These are phyloP conservation scores for Begonia loranthoides DNA, from an alignment of 306 rosid genomes.

Conservation along the genomic window DNA sequence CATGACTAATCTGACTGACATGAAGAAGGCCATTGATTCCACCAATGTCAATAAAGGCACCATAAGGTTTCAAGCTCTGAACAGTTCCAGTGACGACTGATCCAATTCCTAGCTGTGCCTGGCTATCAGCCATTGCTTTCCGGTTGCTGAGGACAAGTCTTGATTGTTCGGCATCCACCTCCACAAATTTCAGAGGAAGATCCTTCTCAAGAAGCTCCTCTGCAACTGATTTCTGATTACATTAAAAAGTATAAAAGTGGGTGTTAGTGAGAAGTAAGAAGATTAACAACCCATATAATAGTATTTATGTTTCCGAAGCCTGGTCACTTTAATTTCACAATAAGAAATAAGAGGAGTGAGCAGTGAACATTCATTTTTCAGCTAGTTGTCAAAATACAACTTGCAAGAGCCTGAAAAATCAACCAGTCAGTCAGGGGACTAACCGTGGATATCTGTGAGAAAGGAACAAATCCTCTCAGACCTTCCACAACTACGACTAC, in stretches of 20 bases:
- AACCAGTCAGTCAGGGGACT: slow-evolving; percentile 11
- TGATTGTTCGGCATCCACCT: slow-evolving; percentile 87
- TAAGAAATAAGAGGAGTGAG: too few species aligned
- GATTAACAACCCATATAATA: neutral
- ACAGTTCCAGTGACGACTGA: slow-evolving; percentile 88
- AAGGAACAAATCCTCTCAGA: slow-evolving; percentile 88
- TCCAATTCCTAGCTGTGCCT: slow-evolving; percentile 93
- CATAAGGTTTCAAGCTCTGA: slow-evolving; percentile 89
- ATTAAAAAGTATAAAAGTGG: slow-evolving; percentile 1
- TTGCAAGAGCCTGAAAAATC: too few species aligned
- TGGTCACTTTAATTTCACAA: neutral
- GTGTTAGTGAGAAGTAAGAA: too few species aligned
- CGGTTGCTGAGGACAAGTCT: slow-evolving; percentile 95
- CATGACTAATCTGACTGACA: slow-evolving; percentile 98
- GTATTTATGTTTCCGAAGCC: neutral
- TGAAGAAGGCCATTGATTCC: slow-evolving; percentile 98
- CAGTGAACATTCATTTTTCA: too few species aligned
- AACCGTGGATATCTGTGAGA: slow-evolving; percentile 89
- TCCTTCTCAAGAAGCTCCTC: slow-evolving; percentile 82
- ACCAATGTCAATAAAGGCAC: slow-evolving; percentile 94
- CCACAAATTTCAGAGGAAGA: slow-evolving; percentile 87
- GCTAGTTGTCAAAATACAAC: too few species aligned
- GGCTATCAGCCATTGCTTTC: slow-evolving; percentile 88
- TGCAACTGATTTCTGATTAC: slow-evolving; percentile 45
- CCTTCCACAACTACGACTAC: slow-evolving; percentile 88